Evolutionary conservation across 164 flowering plant species (phyloP), one percentile per base, ranked within the genome.

Genomic region (Vitis riparia): DNA sequence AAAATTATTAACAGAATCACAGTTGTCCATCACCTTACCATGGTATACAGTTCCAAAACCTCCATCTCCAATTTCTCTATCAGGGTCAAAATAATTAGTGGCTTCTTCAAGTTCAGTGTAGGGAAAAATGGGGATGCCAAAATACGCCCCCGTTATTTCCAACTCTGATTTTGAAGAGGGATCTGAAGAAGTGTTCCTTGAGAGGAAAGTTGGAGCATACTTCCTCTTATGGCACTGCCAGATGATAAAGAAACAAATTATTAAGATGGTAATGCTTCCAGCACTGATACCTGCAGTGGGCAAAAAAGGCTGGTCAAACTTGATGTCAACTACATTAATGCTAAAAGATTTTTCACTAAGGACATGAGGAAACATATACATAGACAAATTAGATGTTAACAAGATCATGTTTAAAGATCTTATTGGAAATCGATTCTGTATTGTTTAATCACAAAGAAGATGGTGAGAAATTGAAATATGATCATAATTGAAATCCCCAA

Each of bases 1-100:
- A 19, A 2, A 23, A 30, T 7, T 48, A 62, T 32, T 13, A 15
- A 47, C 12, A 13, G 13, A 10, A 53, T 44, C 13, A 29, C 6
- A 19, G 23, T 19, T 19, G 37, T 32, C 19, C 11, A 29, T 11
- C 27, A n/a, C 44, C 70, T 63, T 73, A 79, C 82, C 82, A 51
- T 68, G 23, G 73, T 75, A 79, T 8, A 79, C 82, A 27, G 73
- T 73, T 55, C 82, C 82, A 55, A 73, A 79, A 8, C 82, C 82
- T 51, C n/a, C 82, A 69, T 79, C 79, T 48, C 79, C 82, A 17
- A 79, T 69, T 59, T 75, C 76, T 52, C 53, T 73, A 2, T 62
- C 62, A 8, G 30, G 2, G 12, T 62, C 69, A 51, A 79, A 79
- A 49, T 79, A 62, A 16, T 70, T 73, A 6, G 82, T 79, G 17